Conservation (phyloP, 2,329 filamentous ascomycete species). For the Coniochaeta sp. region DNA sequence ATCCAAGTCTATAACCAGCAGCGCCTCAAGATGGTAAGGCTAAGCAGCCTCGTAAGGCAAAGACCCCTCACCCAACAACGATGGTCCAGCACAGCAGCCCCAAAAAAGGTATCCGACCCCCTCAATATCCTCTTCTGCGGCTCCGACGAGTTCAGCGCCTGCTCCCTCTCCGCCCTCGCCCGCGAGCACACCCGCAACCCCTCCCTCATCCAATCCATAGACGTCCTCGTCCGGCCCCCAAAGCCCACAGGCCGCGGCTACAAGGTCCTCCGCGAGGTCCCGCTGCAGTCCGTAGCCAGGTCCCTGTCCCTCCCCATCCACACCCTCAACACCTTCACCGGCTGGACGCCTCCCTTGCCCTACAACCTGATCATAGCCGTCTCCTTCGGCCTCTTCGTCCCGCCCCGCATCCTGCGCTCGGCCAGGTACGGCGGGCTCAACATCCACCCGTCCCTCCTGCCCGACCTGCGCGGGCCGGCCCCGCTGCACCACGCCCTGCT, state of each 20-base stretch:
- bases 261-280: slow-evolving; percentile 47
- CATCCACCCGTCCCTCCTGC: slow-evolving; percentile 85
- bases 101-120: slow-evolving; percentile 38
- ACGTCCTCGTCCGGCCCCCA: slow-evolving; percentile 75
- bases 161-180: slow-evolving; percentile 63
- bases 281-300: slow-evolving; percentile 59
- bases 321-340: slow-evolving; percentile 72
- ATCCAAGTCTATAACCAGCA: neutral
- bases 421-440: slow-evolving; percentile 84
- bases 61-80: neutral
- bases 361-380: slow-evolving; percentile 84
- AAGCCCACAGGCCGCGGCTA: slow-evolving; percentile 72
- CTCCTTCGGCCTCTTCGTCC: slow-evolving; percentile 89
- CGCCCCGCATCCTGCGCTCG: slow-evolving; percentile 60
- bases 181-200: slow-evolving; percentile 45
- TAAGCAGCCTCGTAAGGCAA: neutral
- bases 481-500: slow-evolving; percentile 83
- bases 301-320: slow-evolving; percentile 61
- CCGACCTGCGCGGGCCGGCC: slow-evolving; percentile 77
- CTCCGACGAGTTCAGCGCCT: slow-evolving; percentile 83
- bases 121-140: slow-evolving; percentile 89
- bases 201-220: slow-evolving; percentile 62
- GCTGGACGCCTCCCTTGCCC: slow-evolving; percentile 50
- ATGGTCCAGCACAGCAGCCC: neutral
- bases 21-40: neutral